A percentile compares a stretch with the other conserved stretches of the same genome.
Evolutionary conservation across 306 rosid genomes (phyloP).

Genomic region (Cucurbita ficifolia): DNA sequence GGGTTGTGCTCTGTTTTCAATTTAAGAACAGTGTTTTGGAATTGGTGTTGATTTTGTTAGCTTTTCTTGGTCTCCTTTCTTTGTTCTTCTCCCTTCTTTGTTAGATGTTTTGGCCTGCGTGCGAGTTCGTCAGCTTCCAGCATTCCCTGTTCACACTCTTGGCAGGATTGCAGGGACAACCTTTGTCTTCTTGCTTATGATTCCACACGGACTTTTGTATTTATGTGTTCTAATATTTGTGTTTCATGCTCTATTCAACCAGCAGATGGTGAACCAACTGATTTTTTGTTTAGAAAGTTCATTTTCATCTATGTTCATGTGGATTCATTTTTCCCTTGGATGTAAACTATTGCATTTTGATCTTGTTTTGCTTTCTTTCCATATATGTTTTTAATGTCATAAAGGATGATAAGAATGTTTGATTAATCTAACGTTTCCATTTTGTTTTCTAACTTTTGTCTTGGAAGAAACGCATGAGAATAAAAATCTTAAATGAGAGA

Average conservation of each 20-base stretch:
- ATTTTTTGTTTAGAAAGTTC: neutral
- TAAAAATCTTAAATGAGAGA: neutral
- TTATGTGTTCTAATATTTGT: neutral
- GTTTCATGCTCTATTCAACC: neutral
- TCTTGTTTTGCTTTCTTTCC: neutral
- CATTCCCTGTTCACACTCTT: neutral
- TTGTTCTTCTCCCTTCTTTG: neutral
- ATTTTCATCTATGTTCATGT: neutral
- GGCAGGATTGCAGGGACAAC: neutral
- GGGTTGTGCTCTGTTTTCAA: conserved; percentile 5
- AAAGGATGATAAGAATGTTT: neutral
- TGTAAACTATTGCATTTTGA: neutral
- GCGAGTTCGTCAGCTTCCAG: neutral
- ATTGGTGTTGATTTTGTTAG: neutral
- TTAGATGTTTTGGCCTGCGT: neutral
- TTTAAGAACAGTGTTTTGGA: neutral
- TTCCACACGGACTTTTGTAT: neutral
- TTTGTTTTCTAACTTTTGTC: neutral
- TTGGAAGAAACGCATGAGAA: neutral
- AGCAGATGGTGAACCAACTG: neutral
- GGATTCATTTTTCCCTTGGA: neutral
- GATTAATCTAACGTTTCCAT: neutral
- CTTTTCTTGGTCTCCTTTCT: neutral
- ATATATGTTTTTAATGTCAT: neutral
- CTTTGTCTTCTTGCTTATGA: neutral